Evolutionary conservation across 768 basidiomycete genomes (phyloP).

Genomic region (Antrodiella citrinella): DNA sequence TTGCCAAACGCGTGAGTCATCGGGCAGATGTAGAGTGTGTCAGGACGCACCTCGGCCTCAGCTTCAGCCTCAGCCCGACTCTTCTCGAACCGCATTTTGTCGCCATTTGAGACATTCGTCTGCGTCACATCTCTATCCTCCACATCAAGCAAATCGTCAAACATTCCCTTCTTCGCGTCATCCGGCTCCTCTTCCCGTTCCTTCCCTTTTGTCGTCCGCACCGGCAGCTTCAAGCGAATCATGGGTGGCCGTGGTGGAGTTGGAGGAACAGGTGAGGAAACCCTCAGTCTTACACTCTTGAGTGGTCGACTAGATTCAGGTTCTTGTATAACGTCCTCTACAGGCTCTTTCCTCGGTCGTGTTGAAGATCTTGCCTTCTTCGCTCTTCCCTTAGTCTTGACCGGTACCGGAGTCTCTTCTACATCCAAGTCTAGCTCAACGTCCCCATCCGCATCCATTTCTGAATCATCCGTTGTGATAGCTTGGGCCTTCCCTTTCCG

Average conservation of each 20-base stretch:
- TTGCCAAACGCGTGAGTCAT: no score
- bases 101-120: slow-evolving; percentile 51
- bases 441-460: slow-evolving; percentile 26
- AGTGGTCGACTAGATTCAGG: slow-evolving; percentile 8
- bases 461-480: slow-evolving; percentile 20
- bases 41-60: slow-evolving; percentile 60
- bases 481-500: slow-evolving; percentile 22
- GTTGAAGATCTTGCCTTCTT: background rate
- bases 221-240: slow-evolving; percentile 48
- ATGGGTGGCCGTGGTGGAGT: slow-evolving; percentile 27
- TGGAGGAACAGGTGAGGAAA: slow-evolving; percentile 29
- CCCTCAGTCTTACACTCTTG: slow-evolving; percentile 42
- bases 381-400: slow-evolving; percentile 25
- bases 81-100: slow-evolving; percentile 67
- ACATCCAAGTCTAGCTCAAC: slow-evolving; percentile 20
- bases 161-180: slow-evolving; percentile 54
- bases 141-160: slow-evolving; percentile 71
- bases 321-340: slow-evolving; percentile 3
- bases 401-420: slow-evolving; percentile 14
- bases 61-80: slow-evolving; percentile 70
- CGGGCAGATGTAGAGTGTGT: background rate
- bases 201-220: slow-evolving; percentile 55
- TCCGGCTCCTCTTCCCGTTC: slow-evolving; percentile 49
- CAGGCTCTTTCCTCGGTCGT: slow-evolving; percentile 1
- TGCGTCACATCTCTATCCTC: slow-evolving; percentile 67